Evolutionary conservation across 441 rosid species (phyloP).

Genomic region (Croton laevigatus): DNA sequence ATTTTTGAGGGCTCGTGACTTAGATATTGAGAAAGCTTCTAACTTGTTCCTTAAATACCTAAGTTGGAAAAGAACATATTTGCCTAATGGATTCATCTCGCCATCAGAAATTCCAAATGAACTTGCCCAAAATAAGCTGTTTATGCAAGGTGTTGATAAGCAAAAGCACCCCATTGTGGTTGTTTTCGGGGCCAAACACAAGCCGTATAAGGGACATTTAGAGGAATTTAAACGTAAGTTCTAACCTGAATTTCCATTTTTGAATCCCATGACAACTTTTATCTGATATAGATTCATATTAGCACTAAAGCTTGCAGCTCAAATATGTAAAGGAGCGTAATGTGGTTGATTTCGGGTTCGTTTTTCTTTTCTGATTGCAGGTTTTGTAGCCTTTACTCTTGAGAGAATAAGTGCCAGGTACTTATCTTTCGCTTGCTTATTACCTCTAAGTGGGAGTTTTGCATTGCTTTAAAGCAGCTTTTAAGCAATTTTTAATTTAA

Average conservation of each 20-base stretch:
- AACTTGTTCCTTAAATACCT: conserved; percentile 62
- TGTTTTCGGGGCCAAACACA: conserved; percentile 52
- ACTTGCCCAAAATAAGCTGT: conserved; percentile 63
- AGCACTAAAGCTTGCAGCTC: neutral
- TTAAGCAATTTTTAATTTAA: too few relatives aligned
- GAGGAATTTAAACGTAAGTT: conserved; percentile 74
- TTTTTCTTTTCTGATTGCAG: conserved; percentile 30
- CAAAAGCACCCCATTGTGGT: conserved; percentile 60
- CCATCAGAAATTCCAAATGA: conserved; percentile 54
- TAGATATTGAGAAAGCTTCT: conserved; percentile 81
- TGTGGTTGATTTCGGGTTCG: neutral
- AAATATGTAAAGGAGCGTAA: neutral
- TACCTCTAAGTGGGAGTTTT: too few relatives aligned
- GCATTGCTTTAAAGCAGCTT: too few relatives aligned
- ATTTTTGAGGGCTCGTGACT: conserved; percentile 84
- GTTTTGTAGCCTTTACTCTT: conserved; percentile 60
- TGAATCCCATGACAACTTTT: neutral
- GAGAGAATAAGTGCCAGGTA: conserved; percentile 74
- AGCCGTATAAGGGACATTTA: conserved; percentile 50
- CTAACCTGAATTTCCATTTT: neutral
- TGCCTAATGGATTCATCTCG: conserved; percentile 57
- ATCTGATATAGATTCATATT: neutral
- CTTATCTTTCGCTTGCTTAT: neutral
- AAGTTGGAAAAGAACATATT: conserved; percentile 52
- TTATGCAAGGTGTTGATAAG: conserved; percentile 73